Base-by-base conservation (phyloP, 164 flowering plant species). In the Vitis rupestris region DNA sequence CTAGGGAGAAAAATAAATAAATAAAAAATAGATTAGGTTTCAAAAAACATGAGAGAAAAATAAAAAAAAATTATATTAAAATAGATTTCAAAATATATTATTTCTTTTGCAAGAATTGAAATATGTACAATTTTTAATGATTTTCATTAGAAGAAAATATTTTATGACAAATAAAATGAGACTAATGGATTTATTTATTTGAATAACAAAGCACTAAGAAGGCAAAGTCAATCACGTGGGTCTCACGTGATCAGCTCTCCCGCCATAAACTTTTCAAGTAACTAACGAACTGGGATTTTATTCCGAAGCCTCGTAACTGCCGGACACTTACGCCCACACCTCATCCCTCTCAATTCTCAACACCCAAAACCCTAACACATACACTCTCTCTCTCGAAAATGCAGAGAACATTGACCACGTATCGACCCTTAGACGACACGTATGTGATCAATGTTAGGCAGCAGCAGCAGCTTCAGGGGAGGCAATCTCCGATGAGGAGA, bases 401-500 rank as follows among this genome's bases (percentile, higher is more conserved):
- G 75, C 72, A 71, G 64, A 69, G 73, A 50, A 31, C 67, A 11
- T 6, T 64, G 51, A 62, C 60, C 53, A 17, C 61, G 10, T 7
- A 53, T 57, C 72, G 72, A 17, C 19, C 6, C 49, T 47, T 23
- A 23, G 27, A 23, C 14, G 67, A 70, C 1, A 63, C 56, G n/a
- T 31, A 53, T 15, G 53, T 4, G 27, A n/a, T 69, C 69, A 54
- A 23, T 62, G 58, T 37, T 37, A 37, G 27, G 44, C 44, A 37
- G 44, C 7, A 37, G 44, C 44, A 37, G 44, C 44, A 37, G 7
- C 44, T 37, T 37, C 7, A 11, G 8, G 49, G 16, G 15, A n/a
- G 19, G 6, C 17, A 9, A 30, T 50, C 66, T 63, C 44, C 37
- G 4, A 10, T 9, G 6, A 37, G 37, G 59, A 65, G 16, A 59